A percentile compares a stretch with the other conserved stretches of the same genome.
These are phyloP conservation scores for Porogramme epimiltina DNA, from an alignment of 1,284 basidiomycete species.

Conservation along the genomic window DNA sequence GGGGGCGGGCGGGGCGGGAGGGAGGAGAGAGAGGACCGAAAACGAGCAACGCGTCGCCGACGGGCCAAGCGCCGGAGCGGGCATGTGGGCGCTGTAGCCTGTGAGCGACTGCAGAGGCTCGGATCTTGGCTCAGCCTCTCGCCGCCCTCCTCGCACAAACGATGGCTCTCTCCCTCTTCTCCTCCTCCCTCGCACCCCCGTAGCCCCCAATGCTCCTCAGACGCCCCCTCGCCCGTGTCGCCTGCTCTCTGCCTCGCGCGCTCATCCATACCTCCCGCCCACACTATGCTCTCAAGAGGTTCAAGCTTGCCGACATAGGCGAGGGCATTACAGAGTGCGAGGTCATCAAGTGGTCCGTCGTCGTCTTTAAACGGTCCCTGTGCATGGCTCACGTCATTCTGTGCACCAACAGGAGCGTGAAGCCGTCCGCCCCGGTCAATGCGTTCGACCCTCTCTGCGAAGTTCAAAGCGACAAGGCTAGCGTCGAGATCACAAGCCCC, in stretches of 20 bases:
- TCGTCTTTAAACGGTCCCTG: constrained; percentile 2
- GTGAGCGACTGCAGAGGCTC: background rate
- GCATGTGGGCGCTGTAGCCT: constrained; percentile 2
- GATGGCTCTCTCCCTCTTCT: constrained; percentile 3
- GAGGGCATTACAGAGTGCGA: constrained; percentile 93
- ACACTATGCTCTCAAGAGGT: constrained; percentile 59
- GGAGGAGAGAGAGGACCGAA: constrained; percentile 1
- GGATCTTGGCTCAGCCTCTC: constrained; percentile 10
- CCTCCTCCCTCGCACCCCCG: background rate
- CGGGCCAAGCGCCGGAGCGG: background rate
- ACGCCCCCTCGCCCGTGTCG: constrained; percentile 6
- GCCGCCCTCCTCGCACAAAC: constrained; percentile 1
- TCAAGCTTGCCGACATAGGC: constrained; percentile 95
- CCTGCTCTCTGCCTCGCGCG: constrained; percentile 15
- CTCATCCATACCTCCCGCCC: constrained; percentile 43
- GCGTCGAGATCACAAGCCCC: constrained; percentile 91
- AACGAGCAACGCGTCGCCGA: background rate
- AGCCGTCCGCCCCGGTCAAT: constrained; percentile 58
- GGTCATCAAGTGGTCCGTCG: constrained; percentile 79
- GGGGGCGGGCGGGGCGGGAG: constrained; percentile 1
- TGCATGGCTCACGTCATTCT: constrained; percentile 6
- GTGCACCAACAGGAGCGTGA: constrained; percentile 52
- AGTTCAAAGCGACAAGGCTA: constrained; percentile 94
- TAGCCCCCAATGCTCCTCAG: constrained; percentile 13
- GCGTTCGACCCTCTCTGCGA: constrained; percentile 90